Evolutionary conservation across 1,139 yeast genomes (phyloP), one percentile per base, ranked within the genome.

Genomic region (Geotrichum aggregatum): DNA sequence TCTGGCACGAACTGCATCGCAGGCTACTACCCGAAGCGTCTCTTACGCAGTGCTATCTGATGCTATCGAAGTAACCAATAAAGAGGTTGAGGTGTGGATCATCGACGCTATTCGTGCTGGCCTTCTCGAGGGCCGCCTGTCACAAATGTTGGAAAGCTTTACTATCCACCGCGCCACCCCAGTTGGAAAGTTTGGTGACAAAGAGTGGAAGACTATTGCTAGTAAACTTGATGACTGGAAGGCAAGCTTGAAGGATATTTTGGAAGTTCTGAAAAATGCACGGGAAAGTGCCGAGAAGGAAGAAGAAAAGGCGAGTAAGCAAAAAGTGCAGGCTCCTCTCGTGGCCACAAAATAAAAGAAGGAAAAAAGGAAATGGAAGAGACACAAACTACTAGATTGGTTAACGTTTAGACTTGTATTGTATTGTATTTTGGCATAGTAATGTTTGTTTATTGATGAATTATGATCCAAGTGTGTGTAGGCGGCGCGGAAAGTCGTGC

Each of bases 61-160:
- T 13, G 64, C 67, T 16, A 61, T 72, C 24, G 67, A 63, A 30
- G 64, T 72, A 22, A 56, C 66, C n/a, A 54, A 50, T 13, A 69
- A 62, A 19, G 69, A 68, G 45, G 73, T 74, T 30, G 77, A 74
- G 61, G 48, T 65, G 35, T 69, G 75, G 68, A 65, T 73, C 42
- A 72, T 74, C 54, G 76, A 73, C 48, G 70, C 73, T 26, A 70
- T 73, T 54, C 68, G 74, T 52, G 73, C 74, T 3, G 74, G 74
- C 4, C 67, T 74, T 28, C 61, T 74, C 24, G 71, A 71, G 59
- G 77, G 77, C 54, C 69, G 76, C 52, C 65, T 74, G 62, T 67
- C 71, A 52, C 77, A 74, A 63, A 63, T 71, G 45, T 62, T 63
- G 44, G 62, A 66, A 55, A 61, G 60, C 48, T 70, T 74, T 56